These are phyloP conservation scores for Monosporascus sp. DNA, from an alignment of 2,329 filamentous ascomycete species.

Conservation along the genomic window DNA sequence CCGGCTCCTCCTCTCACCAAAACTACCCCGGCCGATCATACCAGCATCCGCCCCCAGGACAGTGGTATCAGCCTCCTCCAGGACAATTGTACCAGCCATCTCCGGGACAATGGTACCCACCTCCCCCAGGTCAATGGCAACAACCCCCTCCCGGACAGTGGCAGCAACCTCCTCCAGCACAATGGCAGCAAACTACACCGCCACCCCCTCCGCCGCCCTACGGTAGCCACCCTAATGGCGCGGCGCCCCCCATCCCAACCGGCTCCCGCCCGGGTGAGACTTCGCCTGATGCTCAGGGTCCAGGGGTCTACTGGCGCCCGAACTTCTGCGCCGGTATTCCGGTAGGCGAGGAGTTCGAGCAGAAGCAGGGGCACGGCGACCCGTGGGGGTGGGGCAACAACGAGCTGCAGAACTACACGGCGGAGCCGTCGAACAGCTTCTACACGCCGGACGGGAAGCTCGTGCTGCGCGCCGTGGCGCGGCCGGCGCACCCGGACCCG, in stretches of 20 bases:
- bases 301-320: conserved; percentile 46
- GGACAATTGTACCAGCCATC: conserved; percentile 8
- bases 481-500: conserved; percentile 24
- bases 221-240: conserved; percentile 9
- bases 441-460: conserved; percentile 46
- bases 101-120: conserved; percentile 10
- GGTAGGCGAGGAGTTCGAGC: conserved; percentile 46
- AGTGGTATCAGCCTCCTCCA: conserved; percentile 10
- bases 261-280: conserved; percentile 11
- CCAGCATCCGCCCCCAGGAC: conserved; percentile 1
- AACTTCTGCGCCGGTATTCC: conserved; percentile 41
- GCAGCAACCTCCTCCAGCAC: conserved; percentile 5
- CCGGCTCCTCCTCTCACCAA: conserved; percentile 8
- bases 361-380: conserved; percentile 46
- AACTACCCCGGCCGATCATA: conserved; percentile 17
- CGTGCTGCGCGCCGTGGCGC: conserved; percentile 46
- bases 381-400: conserved; percentile 59
- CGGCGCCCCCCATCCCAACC: conserved; percentile 15
- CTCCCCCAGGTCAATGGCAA: conserved; percentile 6
- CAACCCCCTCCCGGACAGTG: conserved; percentile 7
- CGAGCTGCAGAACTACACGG: conserved; percentile 54
- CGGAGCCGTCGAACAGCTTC: conserved; percentile 45
- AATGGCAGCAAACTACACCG: conserved; percentile 7
- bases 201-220: conserved; percentile 11
- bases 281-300: not conserved